Base-by-base conservation (phyloP, 148 eudicot species). In the Chenopodium suecicum region DNA sequence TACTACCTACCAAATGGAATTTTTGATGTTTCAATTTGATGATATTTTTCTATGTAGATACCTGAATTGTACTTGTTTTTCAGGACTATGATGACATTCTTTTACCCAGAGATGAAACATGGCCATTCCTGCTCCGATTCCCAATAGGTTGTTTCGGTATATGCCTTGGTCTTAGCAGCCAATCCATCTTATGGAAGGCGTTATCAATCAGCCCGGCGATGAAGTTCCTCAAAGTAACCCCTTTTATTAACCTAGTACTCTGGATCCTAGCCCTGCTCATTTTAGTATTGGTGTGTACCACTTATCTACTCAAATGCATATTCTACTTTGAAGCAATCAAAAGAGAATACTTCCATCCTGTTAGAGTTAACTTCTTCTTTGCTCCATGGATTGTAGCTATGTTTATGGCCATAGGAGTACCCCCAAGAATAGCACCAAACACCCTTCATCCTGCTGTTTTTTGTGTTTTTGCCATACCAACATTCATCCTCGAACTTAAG, bases 51-150 rank as follows among this genome's bases (percentile, higher is more conserved):
- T 17, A 14, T 56, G 62, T 17, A 56, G 62, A 56, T 12, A 1
- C 13, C 66, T 62, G 25, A 62, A 20, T 1, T 6, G 7, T 22
- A 62, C 25, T 5, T 0, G 9, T 17, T 44, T 85, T 47, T 70
- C 91, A 96, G 99, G 99, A 94, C 16, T 89, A 64, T 10, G 97
- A 94, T 78, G 97, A 94, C 88, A 96, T 96, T 77, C 95, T 94
- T 60, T 88, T 96, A 31, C 99, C 98, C 1, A 94, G 89, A 58
- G 95, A 96, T 81, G 91, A 96, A 81, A 83, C 13, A 86, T 96
- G 99, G 99, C 99, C 98, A 1, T 96, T 96, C 75, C 93, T 96
- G 19, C 97, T 96, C 22, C 85, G 99, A 22, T 96, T 96, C 80
- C 99, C 99, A 1, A 90, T 96, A 14, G 90, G 90, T 25, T 89